phyloP scores from a whole-genome alignment of 441 rosid species.

The Breynia disticha region DNA sequence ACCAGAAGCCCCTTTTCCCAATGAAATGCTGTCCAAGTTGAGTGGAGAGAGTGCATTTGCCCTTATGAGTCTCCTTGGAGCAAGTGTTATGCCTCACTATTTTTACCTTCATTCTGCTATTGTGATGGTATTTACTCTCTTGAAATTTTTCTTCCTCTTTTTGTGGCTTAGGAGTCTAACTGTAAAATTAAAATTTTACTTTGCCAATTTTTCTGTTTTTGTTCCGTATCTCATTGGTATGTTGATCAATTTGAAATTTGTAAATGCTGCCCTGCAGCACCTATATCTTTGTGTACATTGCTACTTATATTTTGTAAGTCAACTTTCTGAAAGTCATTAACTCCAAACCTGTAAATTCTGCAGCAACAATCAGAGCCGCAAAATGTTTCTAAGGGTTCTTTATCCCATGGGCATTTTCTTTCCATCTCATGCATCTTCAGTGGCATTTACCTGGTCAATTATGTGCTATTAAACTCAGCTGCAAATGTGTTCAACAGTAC shows the following conservation, averaged over 20 bases:
- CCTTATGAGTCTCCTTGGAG: conserved; percentile 98
- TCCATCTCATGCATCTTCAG: conserved; percentile 65
- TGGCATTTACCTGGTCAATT: conserved; percentile 63
- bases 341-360: conserved; percentile 13
- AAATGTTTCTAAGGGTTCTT: conserved; percentile 43
- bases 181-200: too few relatives aligned
- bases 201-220: too few relatives aligned
- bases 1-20: conserved; percentile 64
- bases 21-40: conserved; percentile 44
- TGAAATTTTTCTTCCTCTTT: conserved; percentile 5
- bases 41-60: conserved; percentile 71
- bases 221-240: too few relatives aligned
- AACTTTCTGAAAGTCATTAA: conserved; percentile 14
- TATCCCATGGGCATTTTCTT: conserved; percentile 62
- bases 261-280: too few relatives aligned
- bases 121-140: conserved; percentile 47
- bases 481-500: conserved; percentile 74
- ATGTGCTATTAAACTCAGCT: conserved; percentile 71
- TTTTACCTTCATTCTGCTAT: conserved; percentile 92
- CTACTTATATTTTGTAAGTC: too few relatives aligned
- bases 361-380: conserved; percentile 51
- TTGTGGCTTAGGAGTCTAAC: neutral
- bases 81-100: conserved; percentile 91
- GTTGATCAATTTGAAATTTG: too few relatives aligned
- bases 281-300: neutral